Base-by-base conservation (phyloP, 768 basidiomycete species). In the Rhizopogon salebrosus region DNA sequence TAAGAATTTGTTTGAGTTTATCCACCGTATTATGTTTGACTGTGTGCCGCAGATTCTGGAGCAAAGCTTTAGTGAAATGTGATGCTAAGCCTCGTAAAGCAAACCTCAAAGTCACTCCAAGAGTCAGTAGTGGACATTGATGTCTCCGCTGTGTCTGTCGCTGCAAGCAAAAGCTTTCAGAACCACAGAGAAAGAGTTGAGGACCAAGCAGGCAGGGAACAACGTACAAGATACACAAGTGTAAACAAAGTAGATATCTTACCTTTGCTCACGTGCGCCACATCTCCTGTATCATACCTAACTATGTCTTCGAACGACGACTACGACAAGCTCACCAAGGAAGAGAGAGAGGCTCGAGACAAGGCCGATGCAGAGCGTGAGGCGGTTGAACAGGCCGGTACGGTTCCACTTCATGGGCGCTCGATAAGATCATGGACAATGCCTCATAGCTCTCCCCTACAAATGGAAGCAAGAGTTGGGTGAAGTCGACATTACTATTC, bases 391-490 rank as follows among this genome's bases (percentile, higher is more conserved):
- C 95, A 97, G 71, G 89, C 85, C 56, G 85, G 94, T 95, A 72
- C 58, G 83, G 59, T 48, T 42, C 36, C 50, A 58, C 54, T 54
- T 56, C 54, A 46, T 58, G 58, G 59, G 20, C 49, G 60, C 51
- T 52, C 53, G 51, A 56, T 54, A 61, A 59, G 56, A 64, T 57
- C 56, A 52, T 29, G 41, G 52, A 49, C 29, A 48, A n/a, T 34
- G 49, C 51, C 60, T 41, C 50, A 2, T 41, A 93, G 92, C 84
- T 16, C 75, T 99, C 56, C 97, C 97, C 5, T 98, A 95, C 69
- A 74, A 70, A 51, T 99, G 97, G 97, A 84, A 72, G 42, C 97
- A 99, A 65, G 84, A 93, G 60, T 77, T 99, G 6, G 83, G 81
- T 13, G 93, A 97, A 50, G 80, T 97, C 20, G 90, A 95, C 56